Evolutionary conservation across 805 yeast species (phyloP), one percentile per base, ranked within the genome.

Genomic region (Metschnikowia arizonensis): DNA sequence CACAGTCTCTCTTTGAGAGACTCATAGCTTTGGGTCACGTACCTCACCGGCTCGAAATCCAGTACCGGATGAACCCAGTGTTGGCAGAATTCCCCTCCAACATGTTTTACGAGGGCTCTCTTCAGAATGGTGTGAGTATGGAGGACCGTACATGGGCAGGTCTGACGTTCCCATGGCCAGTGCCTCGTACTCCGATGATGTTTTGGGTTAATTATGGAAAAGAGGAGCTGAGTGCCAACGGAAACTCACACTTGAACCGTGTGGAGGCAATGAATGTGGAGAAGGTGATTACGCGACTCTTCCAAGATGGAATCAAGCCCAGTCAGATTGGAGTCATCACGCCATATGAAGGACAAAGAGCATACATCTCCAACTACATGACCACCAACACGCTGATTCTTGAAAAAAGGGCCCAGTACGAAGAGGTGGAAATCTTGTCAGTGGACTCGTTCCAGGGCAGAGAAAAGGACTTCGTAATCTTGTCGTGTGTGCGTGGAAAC

Each of bases 311-410:
- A 15, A 78, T 90, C 10, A 63, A 72, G 40, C 91, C 96, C 0
- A 74, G 73, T 19, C 53, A 53, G 26, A 90, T 90, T 59, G 97
- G 97, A 61, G 85, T 90, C 32, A 83, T 90, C 46, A 90, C 97
- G 5, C 97, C 97, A 0, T 90, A 90, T 64, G 96, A 88, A 62
- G 97, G 96, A 28, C 97, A 90, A 66, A 72, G 96, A 50, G 86
- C 90, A 0, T 89, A 83, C 60, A 69, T 90, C 42, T 76, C 81
- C 8, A 89, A 83, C 58, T 85, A 85, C 62, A 80, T 90, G 88
- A 77, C 78, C 55, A 63, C 81, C 71, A 82, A 82, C 55, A 85
- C 50, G 4, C 52, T 46, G 48, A 42, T 50, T 7, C 49, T 68
- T 3, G 84, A 82, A 44, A 55, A 52, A 25, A 78, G 79, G 52